A percentile compares a stretch with the other conserved stretches of the same genome.
These are phyloP conservation scores for Penstemon eatonii DNA, from an alignment of 257 asterid species.

Conservation along the genomic window DNA sequence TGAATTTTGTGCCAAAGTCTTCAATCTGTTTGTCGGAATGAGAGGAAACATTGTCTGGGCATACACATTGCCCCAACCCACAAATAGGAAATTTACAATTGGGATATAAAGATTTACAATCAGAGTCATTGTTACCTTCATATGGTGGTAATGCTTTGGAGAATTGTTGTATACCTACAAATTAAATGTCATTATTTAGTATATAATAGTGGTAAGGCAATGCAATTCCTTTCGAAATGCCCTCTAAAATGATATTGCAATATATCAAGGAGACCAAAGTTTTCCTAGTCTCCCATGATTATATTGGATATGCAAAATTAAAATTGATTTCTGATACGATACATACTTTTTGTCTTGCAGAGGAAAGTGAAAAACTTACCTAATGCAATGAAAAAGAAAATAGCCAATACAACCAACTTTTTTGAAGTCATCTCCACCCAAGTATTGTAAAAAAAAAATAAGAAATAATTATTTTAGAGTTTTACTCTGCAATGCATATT, in stretches of 20 bases:
- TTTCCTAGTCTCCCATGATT: background rate
- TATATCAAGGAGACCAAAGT: too few relatives aligned
- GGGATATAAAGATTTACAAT: background rate
- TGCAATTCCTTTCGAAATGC: background rate
- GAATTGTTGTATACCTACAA: background rate
- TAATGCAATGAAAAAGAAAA: background rate
- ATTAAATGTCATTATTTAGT: background rate
- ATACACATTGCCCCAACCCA: too few relatives aligned
- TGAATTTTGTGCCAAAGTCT: too few relatives aligned
- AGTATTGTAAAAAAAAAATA: background rate
- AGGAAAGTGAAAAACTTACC: background rate
- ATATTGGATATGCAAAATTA: too few relatives aligned
- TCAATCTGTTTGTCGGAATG: too few relatives aligned
- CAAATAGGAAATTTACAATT: too few relatives aligned
- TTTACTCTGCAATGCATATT: too few relatives aligned
- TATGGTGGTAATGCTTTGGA: background rate
- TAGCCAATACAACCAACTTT: background rate
- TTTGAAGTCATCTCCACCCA: background rate
- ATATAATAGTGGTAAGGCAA: background rate
- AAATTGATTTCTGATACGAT: too few relatives aligned
- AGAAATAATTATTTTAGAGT: too few relatives aligned
- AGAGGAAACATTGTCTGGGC: too few relatives aligned
- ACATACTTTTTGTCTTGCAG: too few relatives aligned
- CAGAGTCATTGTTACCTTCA: background rate
- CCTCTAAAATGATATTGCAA: background rate